phyloP scores from a whole-genome alignment of 148 eudicot species.

The Nepenthes mirabilis region DNA sequence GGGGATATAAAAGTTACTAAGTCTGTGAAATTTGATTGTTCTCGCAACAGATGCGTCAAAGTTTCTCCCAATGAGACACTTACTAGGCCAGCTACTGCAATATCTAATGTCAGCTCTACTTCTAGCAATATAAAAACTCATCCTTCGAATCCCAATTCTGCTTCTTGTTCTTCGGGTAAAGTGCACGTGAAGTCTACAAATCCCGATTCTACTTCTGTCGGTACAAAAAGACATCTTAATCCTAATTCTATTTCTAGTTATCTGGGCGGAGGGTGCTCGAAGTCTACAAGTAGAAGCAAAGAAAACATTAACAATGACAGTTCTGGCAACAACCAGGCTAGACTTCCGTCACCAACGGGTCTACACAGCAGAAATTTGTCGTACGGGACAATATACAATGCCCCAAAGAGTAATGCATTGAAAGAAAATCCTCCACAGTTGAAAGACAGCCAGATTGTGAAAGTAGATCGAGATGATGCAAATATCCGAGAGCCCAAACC shows the following conservation, averaged over 20 bases:
- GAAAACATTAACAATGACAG: background rate
- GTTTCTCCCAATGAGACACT: slow-evolving; percentile 3
- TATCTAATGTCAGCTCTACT: background rate
- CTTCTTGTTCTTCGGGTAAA: background rate
- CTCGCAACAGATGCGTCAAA: slow-evolving; percentile 8
- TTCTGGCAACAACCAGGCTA: background rate
- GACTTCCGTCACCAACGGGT: slow-evolving; percentile 9
- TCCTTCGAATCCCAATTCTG: background rate
- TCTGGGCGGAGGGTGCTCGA: background rate
- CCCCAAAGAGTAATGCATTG: slow-evolving; percentile 1
- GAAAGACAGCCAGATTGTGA: background rate
- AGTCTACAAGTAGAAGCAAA: background rate
- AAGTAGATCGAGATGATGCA: background rate
- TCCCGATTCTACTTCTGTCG: too few relatives aligned
- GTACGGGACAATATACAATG: slow-evolving; percentile 11
- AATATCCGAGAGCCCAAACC: background rate
- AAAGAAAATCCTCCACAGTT: background rate
- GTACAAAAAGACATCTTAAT: too few relatives aligned
- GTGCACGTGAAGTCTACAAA: too few relatives aligned
- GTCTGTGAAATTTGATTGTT: slow-evolving; percentile 9
- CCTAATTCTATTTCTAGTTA: background rate
- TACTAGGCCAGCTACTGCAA: background rate
- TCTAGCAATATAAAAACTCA: background rate
- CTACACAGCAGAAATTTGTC: slow-evolving; percentile 13
- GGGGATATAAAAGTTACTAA: slow-evolving; percentile 3